Base-by-base conservation (phyloP, 129 eudicot genomes). In the Rutidosis leptorrhynchoides region DNA sequence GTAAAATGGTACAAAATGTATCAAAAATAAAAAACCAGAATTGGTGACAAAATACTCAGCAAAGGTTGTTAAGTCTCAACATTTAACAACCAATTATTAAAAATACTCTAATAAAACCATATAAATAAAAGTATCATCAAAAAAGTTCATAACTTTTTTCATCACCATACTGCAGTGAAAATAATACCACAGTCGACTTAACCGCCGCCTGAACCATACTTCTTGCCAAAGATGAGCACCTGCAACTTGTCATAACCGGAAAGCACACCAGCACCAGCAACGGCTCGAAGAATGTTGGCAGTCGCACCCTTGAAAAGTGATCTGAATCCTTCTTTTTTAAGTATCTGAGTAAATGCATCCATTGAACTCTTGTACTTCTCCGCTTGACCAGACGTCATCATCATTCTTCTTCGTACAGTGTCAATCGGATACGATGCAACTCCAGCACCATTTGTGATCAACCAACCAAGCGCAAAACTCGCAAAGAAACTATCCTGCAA, bases 341-440 rank as follows among this genome's bases (percentile, higher is more conserved):
- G 9, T 32, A 88, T 85, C 51, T 83, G 84, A 20, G 25, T 22
- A 45, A 83, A 81, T 2, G 92, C 96, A 61, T 84, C 85, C 74
- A 80, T 53, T 22, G 89, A 82, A 63, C 87, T 71, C 87, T 80
- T 83, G 80, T 85, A 88, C 58, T 82, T 88, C 29, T 82, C 86
- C 4, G 89, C 87, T 40, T 88, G 89, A 25, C 92, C 96, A 6
- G 96, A 84, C 56, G 91, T 84, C 96, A 88, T 84, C 96, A 88
- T 82, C 91, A 88, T 88, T 67, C 91, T 82, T 88, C 91, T 88
- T 21, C 85, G 81, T 53, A 88, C 84, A 0, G 91, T 88, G 70
- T 88, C 91, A 30, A 85, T 72, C 16, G 96, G 96, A 66, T 89
- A 89, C 58, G 93, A 76, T 40, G 83, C 87, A 72, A 81, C 70